Percentiles rank a stretch among this genome's conserved stretches.
Evolutionary conservation across 176 grass and related monocot genomes (phyloP).

Genomic region (Rhipidocladum racemiflorum): DNA sequence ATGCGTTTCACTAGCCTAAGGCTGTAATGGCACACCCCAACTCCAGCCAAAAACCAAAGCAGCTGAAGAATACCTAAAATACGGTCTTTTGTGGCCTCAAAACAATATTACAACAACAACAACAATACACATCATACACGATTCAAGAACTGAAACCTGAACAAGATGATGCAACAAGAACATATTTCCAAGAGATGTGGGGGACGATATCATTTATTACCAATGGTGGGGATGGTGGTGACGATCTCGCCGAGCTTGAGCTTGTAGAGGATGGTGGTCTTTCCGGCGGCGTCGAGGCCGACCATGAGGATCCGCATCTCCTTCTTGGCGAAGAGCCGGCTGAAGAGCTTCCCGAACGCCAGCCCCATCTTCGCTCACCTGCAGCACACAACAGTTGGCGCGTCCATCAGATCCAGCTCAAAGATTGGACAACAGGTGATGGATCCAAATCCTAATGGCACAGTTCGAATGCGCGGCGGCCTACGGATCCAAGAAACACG

Average conservation of each 20-base stretch:
- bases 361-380: not conserved
- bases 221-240: conserved; percentile 76
- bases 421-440: not conserved
- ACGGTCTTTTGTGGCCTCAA: not conserved
- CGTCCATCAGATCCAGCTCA: not conserved
- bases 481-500: not conserved
- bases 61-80: not conserved
- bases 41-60: not conserved
- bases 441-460: not conserved
- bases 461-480: not conserved
- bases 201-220: not conserved
- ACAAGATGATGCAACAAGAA: not conserved
- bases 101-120: not conserved
- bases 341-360: no score
- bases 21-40: not conserved
- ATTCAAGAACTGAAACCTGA: not conserved
- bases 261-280: conserved; percentile 84
- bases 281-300: conserved; percentile 66
- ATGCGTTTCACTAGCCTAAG: not conserved
- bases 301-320: no score
- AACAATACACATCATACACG: no score
- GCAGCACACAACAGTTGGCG: not conserved
- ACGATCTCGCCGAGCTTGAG: conserved; percentile 81
- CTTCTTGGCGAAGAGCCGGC: no score
- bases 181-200: not conserved